Percentiles rank a stretch among this genome's conserved stretches.
phyloP scores from a whole-genome alignment of 176 grass and related monocot species.

The Oryza australiensis region DNA sequence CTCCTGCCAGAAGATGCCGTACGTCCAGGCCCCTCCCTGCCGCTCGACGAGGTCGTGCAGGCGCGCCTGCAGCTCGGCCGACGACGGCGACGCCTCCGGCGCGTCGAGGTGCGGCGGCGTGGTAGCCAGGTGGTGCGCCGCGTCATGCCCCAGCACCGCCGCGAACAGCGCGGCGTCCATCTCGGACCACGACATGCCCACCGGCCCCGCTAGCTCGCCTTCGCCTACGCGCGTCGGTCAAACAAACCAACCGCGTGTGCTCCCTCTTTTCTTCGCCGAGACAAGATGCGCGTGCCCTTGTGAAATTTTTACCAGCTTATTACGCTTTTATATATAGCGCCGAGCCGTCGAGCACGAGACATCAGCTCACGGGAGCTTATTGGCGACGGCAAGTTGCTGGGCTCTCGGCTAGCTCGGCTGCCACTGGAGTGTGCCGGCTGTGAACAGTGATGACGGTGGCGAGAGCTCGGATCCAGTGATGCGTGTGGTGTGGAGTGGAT shows the following conservation, averaged over 20 bases:
- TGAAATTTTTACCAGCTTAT: not conserved
- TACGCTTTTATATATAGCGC: conserved; percentile 23
- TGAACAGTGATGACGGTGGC: not conserved
- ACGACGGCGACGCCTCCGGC: conserved; percentile 4
- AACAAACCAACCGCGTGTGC: not conserved
- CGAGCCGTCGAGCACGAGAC: not conserved
- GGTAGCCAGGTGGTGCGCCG: conserved; percentile 62
- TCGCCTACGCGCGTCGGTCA: not conserved
- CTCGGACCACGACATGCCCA: conserved; percentile 61
- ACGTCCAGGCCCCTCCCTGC: conserved; percentile 43
- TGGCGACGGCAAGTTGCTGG: not conserved
- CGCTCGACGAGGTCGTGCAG: conserved; percentile 74
- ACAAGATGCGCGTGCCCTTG: conserved; percentile 39
- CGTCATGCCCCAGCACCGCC: conserved; percentile 63
- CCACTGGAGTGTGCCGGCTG: not conserved
- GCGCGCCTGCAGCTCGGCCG: conserved; percentile 50
- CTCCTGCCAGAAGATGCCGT: conserved; percentile 90
- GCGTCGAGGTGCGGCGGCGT: conserved; percentile 57
- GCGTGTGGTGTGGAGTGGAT: not conserved
- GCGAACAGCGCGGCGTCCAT: conserved; percentile 63
- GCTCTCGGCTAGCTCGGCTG: not conserved
- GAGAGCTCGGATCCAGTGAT: not conserved
- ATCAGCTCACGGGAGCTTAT: conserved; percentile 2
- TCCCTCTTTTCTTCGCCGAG: not conserved
- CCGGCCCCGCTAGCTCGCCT: not conserved